Base-by-base conservation (phyloP, 345 rosid species). In the Citrus hindsii region DNA sequence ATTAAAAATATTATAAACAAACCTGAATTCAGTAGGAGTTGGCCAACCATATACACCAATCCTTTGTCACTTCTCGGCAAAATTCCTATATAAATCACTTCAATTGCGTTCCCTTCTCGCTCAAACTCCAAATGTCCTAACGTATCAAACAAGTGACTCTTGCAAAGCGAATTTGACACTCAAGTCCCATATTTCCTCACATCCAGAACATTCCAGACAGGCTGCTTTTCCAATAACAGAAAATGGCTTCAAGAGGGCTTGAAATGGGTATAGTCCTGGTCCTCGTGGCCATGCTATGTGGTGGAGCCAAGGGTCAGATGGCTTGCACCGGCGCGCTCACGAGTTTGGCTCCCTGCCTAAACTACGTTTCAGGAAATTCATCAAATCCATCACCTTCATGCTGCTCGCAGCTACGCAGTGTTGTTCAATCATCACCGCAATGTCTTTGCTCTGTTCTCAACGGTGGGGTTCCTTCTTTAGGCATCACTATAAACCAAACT, bases 371-470 rank as follows among this genome's bases (percentile, higher is more conserved):
- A 5, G 92, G 92, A 67, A 94, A 91, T 81, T 81, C 93, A 68
- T 75, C 94, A 1, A 82, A 82, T 10, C 98, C 97, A 10, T 87
- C 95, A 2, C 84, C 88, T 64, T 61, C 86, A 1, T 92, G 96
- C 85, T 89, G 94, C 90, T 80, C 90, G 10, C 90, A 84, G 84
- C 86, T 92, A 0, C 79, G 83, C 72, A 79, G 48, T 71, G 90
- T 90, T 6, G 92, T 90, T 65, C 89, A 83, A 74, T 81, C 90
- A 27, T 86, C 88, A 9, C 97, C 97, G 8, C 88, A 81, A 67
- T 92, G 93, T 84, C 88, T 91, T 62, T 94, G 94, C 83, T 72
- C 89, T 25, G 87, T 83, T 63, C 85, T 92, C 74, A 88, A 80
- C 18, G 77, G 85, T 38, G 86, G 83, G 8, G 86, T 80, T 27